These are phyloP conservation scores for Zygosaccharomyces pseudobailii DNA, from an alignment of 1,139 yeast genomes.

Conservation along the genomic window DNA sequence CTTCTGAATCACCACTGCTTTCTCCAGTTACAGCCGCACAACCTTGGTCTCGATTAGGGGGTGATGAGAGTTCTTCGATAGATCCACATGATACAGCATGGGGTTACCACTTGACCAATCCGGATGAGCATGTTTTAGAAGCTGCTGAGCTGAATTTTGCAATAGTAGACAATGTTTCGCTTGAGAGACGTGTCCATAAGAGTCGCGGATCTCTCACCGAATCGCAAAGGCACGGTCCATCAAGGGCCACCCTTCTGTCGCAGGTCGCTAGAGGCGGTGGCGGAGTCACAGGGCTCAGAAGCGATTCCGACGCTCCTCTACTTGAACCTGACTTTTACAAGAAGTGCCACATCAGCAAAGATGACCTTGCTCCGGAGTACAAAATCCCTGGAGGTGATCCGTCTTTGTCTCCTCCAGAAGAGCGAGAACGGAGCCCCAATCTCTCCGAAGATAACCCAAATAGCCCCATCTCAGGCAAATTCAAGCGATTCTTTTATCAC, in stretches of 20 bases:
- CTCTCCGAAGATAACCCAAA: constrained; percentile 12
- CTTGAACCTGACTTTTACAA: constrained; percentile 24
- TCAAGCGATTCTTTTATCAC: constrained; percentile 28
- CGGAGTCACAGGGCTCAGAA: constrained; percentile 38
- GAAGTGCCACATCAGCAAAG: constrained; percentile 13
- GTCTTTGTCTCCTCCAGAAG: not conserved
- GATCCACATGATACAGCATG: constrained; percentile 65
- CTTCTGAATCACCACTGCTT: constrained; percentile 3
- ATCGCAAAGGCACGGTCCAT: constrained; percentile 45
- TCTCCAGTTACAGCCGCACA: constrained; percentile 5
- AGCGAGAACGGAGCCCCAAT: not conserved
- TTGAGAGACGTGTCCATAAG: constrained; percentile 45
- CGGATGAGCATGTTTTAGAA: constrained; percentile 67
- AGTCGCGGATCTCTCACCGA: constrained; percentile 55
- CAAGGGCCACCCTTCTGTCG: constrained; percentile 32
- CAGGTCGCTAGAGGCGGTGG: constrained; percentile 61
- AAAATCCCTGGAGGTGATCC: constrained; percentile 12
- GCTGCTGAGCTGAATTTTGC: constrained; percentile 49
- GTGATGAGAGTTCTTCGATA: constrained; percentile 36
- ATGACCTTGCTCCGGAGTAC: constrained; percentile 17
- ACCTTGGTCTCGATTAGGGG: constrained; percentile 3
- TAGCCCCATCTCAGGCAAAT: constrained; percentile 23
- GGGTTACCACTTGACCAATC: constrained; percentile 50
- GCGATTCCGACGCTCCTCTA: constrained; percentile 25
- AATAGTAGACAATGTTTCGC: constrained; percentile 40